Evolutionary conservation across 169 alveolate species (phyloP).

Genomic region (Eimeria sp.): DNA sequence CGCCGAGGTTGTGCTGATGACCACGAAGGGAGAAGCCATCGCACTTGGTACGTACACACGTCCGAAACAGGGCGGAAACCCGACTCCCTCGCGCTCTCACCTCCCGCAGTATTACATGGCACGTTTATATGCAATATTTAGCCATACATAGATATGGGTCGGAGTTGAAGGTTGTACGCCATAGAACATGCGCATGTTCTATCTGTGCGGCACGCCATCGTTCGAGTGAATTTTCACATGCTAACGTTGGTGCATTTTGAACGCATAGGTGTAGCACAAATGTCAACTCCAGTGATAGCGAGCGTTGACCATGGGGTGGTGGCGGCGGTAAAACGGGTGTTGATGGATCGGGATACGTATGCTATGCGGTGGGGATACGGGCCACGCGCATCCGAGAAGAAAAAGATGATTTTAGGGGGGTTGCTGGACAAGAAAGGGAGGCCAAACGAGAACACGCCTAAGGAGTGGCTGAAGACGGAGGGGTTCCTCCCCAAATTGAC

Average conservation of each 20-base stretch:
- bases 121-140: neutral
- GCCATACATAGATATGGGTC: neutral
- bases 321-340: constrained; percentile 99
- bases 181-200: neutral
- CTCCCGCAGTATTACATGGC: neutral
- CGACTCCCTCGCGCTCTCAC: neutral
- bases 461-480: constrained; percentile 74
- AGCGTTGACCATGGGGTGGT: constrained; percentile 99
- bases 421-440: constrained; percentile 83
- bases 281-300: constrained; percentile 99
- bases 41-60: constrained; percentile 90
- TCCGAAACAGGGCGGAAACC: neutral
- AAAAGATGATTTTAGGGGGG: constrained; percentile 93
- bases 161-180: too few relatives aligned
- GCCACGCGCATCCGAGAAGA: constrained; percentile 99
- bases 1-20: constrained; percentile 98
- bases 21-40: constrained; percentile 99
- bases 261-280: constrained; percentile 98
- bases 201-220: neutral
- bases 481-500: constrained; percentile 64
- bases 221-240: neutral
- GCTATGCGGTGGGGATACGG: constrained; percentile 99
- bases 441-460: constrained; percentile 89
- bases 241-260: neutral
- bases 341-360: constrained; percentile 99